Evolutionary conservation across 768 basidiomycete species (phyloP).

Genomic region (Pleurotus salmoneostramineus): DNA sequence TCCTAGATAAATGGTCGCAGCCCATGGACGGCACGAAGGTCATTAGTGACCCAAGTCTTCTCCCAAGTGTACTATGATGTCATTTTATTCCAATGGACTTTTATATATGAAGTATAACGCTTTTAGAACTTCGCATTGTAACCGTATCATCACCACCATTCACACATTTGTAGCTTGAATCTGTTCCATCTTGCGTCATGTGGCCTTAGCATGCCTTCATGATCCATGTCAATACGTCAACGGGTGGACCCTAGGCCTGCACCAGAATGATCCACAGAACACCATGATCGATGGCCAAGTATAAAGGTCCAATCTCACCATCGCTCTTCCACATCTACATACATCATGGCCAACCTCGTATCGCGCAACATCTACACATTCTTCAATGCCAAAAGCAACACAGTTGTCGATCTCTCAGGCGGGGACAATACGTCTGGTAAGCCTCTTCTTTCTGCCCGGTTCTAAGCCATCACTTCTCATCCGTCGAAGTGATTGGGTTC

Average conservation of each 20-base stretch:
- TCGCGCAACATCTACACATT: slow-evolving; percentile 29
- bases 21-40: slow-evolving; percentile 34
- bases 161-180: neutral
- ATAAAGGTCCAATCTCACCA: neutral
- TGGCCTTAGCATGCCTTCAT: neutral
- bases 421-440: slow-evolving; percentile 29
- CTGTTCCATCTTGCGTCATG: neutral
- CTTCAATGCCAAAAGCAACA: slow-evolving; percentile 35
- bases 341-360: slow-evolving; percentile 15
- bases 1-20: slow-evolving; percentile 47
- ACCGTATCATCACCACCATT: neutral
- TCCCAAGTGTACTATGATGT: slow-evolving; percentile 40
- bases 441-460: slow-evolving; percentile 6
- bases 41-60: slow-evolving; percentile 30
- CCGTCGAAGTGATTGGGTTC: slow-evolving; percentile 36
- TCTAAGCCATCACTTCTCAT: neutral
- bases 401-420: slow-evolving; percentile 41
- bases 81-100: neutral
- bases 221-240: neutral
- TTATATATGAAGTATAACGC: neutral
- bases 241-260: neutral
- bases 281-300: neutral
- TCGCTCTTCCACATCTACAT: neutral
- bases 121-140: neutral
- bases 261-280: neutral